These are phyloP conservation scores for Calonectria honghensis DNA, from an alignment of 2,329 filamentous ascomycete species.

Conservation along the genomic window DNA sequence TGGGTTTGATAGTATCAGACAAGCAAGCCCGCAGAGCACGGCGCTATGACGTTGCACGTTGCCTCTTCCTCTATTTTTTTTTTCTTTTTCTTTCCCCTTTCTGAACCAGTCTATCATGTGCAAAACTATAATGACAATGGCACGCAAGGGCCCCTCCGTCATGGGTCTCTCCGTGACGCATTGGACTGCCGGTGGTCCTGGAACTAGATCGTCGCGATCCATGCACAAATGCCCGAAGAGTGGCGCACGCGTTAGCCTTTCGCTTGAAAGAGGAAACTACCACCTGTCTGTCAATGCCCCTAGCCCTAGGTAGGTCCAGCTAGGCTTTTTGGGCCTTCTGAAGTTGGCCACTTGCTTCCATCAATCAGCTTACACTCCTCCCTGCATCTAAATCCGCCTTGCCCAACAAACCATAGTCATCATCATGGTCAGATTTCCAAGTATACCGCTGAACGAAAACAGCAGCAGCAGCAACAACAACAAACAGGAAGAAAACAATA, in stretches of 20 bases:
- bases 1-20: slow-evolving; percentile 3
- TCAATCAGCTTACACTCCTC: slow-evolving; percentile 24
- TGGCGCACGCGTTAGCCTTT: slow-evolving; percentile 21
- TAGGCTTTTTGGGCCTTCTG: background rate
- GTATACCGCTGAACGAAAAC: background rate
- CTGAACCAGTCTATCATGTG: slow-evolving; percentile 10
- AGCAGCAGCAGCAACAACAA: background rate
- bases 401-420: background rate
- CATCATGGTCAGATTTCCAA: background rate
- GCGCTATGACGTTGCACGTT: slow-evolving; percentile 14
- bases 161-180: slow-evolving; percentile 15
- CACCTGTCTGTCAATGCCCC: background rate
- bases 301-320: background rate
- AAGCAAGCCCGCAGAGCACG: background rate
- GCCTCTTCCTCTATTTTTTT: background rate
- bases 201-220: slow-evolving; percentile 27
- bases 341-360: slow-evolving; percentile 13
- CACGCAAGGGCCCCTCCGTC: slow-evolving; percentile 15
- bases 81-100: background rate
- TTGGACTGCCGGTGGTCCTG: slow-evolving; percentile 19
- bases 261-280: slow-evolving; percentile 23
- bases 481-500: background rate
- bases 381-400: background rate
- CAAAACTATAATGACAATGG: slow-evolving; percentile 10
- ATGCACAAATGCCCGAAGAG: slow-evolving; percentile 27